Evolutionary conservation across 2,329 filamentous ascomycete genomes (phyloP), one percentile per base, ranked within the genome.

Genomic region (Cladophialophora immunda): DNA sequence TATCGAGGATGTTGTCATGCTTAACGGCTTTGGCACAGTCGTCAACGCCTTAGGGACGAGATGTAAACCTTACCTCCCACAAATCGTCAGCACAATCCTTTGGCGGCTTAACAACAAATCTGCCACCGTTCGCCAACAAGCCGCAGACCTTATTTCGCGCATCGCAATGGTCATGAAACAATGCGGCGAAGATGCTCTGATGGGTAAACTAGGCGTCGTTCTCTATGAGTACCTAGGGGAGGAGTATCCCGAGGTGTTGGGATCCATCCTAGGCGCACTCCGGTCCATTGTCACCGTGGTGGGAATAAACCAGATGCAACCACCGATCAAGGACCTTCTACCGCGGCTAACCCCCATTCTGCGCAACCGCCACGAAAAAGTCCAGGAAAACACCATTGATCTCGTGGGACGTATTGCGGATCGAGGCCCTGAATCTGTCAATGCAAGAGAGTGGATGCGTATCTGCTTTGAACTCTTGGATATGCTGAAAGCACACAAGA

Each of bases 401-500:
- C 86, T 99, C 1, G 95, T 99, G 22, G 95, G 95, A 64, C 94
- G 95, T 84, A 98, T 99, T 73, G 95, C 96, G 17, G 95, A 99
- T 80, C 92, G 95, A 72, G 96, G 95, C 0, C 94, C 95, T 1
- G 95, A 99, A 80, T 94, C 92, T 70, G 95, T 99, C 77, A 97
- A 97, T 76, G 94, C 95, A 15, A 89, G 95, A 75, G 95, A 99
- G 81, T 99, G 95, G 95, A 99, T 99, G 96, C 90, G 95, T 78
- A 99, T 99, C 78, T 99, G 95, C 82, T 99, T 99, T 80, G 95
- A 99, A 82, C 85, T 99, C 62, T 88, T 99, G 32, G 95, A 99
- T 81, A 99, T 99, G 95, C 87, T 99, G 75, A 99, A 99, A 81
- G 95, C 95, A 6, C 95, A 99, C 85, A 99, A 99, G 83, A 99